These are phyloP conservation scores for Backusella psychrophila DNA, from an alignment of 192 early-diverging fungal genomes.

Conservation along the genomic window DNA sequence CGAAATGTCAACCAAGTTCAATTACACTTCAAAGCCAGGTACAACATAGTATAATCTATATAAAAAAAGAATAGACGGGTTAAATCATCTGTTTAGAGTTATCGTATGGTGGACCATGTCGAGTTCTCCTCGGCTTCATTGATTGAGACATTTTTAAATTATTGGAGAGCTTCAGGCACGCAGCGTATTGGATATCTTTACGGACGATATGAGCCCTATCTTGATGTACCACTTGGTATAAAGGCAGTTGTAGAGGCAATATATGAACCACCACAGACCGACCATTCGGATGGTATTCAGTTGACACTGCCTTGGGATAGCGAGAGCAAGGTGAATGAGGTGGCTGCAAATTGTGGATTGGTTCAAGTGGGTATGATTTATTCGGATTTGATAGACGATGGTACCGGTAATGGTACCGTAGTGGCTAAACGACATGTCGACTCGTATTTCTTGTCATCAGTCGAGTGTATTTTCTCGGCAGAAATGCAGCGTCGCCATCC, in stretches of 20 bases:
- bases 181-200: constrained; percentile 96
- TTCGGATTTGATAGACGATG: constrained; percentile 88
- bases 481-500: constrained; percentile 79
- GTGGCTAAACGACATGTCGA: constrained; percentile 86
- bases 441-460: constrained; percentile 91
- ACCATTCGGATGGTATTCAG: constrained; percentile 69
- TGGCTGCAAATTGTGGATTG: constrained; percentile 67
- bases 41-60: background rate
- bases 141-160: constrained; percentile 83
- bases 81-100: constrained; percentile 49
- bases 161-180: constrained; percentile 81
- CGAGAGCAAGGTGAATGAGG: constrained; percentile 57
- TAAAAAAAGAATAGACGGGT: no score
- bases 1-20: constrained; percentile 95
- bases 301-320: constrained; percentile 57
- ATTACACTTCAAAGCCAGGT: constrained; percentile 84
- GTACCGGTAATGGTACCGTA: constrained; percentile 74
- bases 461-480: constrained; percentile 85
- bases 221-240: constrained; percentile 91
- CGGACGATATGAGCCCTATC: constrained; percentile 86
- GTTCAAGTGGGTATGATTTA: constrained; percentile 86
- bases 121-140: constrained; percentile 82
- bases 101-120: constrained; percentile 95
- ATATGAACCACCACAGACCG: constrained; percentile 90
- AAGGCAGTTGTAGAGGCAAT: constrained; percentile 95